Evolutionary conservation across 805 yeast species (phyloP), one percentile per base, ranked within the genome.

Genomic region (Starmerella sirachaensis): DNA sequence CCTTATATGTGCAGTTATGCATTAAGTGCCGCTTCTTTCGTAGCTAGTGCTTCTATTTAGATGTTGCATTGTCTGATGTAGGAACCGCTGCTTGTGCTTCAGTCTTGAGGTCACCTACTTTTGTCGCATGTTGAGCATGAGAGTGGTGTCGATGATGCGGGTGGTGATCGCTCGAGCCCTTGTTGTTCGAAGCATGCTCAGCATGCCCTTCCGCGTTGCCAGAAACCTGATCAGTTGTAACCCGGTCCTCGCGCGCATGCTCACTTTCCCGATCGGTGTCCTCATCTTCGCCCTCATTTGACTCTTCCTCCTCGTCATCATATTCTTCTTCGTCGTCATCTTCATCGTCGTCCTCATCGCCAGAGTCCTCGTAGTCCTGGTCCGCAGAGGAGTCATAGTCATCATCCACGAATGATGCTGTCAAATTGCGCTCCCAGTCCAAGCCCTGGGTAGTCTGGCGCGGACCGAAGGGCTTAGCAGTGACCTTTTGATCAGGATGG

Each of bases 351-450:
- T 39, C 46, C 23, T 35, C 49, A 11, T 35, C 34, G 29, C 34
- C 41, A 21, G 33, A 26, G 16, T 42, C 45, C 14, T 32, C 35
- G 14, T 30, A 30, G 30, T 33, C 42, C 17, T 33, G 40, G 16
- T 44, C 46, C n/a, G 34, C 40, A 16, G 27, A 36, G 13, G 41
- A 27, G 28, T 48, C 61, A 38, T 58, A 58, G 41, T 54, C 57
- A 31, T 56, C 48, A 20, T 50, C 55, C 18, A 55, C 53, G 30
- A 50, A 56, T 11, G 45, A 40, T 4, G 47, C 47, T 23, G 33
- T 35, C 31, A 41, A 17, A 23, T 57, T 57, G 4, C 61, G 62
- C 22, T 61, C 68, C 60, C 55, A 40, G 53, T 61, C 37, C 35
- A 47, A 20, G 34, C 43, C 32, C 24, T 47, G 20, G 40, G 45